Conservation (phyloP, 83 land plant genomes). For the Larix sibirica region DNA sequence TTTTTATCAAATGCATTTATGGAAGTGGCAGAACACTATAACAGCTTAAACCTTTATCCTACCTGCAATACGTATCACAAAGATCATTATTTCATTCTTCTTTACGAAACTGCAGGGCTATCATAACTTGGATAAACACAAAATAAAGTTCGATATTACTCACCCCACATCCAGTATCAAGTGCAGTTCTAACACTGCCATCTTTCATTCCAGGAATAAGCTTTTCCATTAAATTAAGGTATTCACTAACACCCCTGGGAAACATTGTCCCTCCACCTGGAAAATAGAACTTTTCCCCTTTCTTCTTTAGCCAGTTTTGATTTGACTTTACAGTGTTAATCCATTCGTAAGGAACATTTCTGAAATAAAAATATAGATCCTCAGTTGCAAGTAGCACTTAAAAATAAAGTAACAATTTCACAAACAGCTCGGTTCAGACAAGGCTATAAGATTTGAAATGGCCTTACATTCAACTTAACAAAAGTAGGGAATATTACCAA, state of each 20-base stretch:
- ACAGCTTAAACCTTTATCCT: neutral
- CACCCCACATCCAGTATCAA: constrained; percentile 69
- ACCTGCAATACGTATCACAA: neutral
- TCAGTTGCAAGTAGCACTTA: neutral
- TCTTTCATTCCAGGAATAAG: constrained; percentile 36
- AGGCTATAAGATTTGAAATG: neutral
- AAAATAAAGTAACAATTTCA: neutral
- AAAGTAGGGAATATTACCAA: neutral
- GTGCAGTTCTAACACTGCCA: constrained; percentile 45
- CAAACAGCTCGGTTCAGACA: neutral
- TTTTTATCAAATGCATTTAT: neutral
- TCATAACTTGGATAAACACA: neutral
- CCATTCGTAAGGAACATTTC: constrained; percentile 47
- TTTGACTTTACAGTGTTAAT: constrained; percentile 38
- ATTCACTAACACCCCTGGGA: constrained; percentile 42
- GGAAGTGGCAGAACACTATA: too few relatives aligned
- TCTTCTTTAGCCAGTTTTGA: constrained; percentile 51
- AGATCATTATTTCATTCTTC: neutral
- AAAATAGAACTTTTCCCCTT: constrained; percentile 44
- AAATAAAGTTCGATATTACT: constrained; percentile 9
- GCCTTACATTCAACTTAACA: neutral
- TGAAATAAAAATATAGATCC: constrained; percentile 6
- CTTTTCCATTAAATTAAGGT: constrained; percentile 41
- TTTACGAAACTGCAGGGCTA: neutral
- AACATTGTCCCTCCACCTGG: constrained; percentile 68